phyloP scores from a whole-genome alignment of 108 stramenopile species.

The Asterionellopsis glacialis region DNA sequence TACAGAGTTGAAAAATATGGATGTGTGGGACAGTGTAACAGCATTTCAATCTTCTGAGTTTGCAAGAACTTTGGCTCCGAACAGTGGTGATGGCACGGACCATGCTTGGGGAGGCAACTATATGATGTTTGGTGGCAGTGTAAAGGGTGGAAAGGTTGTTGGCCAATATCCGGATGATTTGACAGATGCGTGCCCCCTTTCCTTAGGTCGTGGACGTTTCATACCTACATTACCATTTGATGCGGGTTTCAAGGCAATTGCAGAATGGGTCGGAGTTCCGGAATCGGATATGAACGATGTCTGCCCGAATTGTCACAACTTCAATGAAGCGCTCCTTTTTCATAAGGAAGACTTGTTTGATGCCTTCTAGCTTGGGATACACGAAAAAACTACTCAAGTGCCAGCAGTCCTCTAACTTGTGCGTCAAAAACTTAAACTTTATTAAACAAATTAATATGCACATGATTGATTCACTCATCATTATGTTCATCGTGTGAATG shows the following conservation, averaged over 20 bases:
- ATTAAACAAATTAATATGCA: no score
- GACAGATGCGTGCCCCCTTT: conserved; percentile 14
- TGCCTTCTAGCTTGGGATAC: no score
- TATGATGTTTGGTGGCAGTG: conserved; percentile 36
- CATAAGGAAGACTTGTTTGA: no score
- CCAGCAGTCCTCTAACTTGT: no score
- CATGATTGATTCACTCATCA: no score
- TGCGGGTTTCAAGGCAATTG: conserved; percentile 12
- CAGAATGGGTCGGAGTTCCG: conserved; percentile 19
- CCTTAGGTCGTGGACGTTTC: conserved; percentile 37
- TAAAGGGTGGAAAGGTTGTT: conserved; percentile 33
- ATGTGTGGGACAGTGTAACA: neutral
- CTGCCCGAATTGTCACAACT: neutral
- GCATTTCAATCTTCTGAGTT: conserved; percentile 14
- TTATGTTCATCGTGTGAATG: no score
- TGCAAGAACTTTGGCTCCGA: conserved; percentile 17
- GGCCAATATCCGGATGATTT: conserved; percentile 38
- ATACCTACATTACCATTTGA: conserved; percentile 47
- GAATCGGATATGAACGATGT: neutral
- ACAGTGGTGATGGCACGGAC: conserved; percentile 6
- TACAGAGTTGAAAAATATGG: conserved; percentile 43
- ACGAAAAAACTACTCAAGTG: no score
- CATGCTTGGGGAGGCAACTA: conserved; percentile 23
- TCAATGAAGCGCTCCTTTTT: neutral
- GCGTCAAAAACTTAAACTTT: no score